Base-by-base conservation (phyloP, 441 rosid species). In the Metrosideros polymorpha region DNA sequence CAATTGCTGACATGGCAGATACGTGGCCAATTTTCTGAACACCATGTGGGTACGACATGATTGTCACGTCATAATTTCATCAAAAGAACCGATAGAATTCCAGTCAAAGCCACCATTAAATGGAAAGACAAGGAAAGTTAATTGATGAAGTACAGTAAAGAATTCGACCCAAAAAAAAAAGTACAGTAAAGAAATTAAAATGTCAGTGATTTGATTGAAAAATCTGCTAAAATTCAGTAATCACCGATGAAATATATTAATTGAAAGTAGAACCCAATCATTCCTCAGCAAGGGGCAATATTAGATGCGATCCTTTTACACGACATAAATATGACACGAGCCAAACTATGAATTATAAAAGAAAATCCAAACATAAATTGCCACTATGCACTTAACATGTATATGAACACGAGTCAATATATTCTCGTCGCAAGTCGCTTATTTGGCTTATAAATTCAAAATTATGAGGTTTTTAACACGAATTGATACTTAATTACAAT, bases 31-130 rank as follows among this genome's bases (percentile, higher is more conserved):
- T 63, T 32, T 32, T 18, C 0, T 18, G 0, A 63, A 32, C 76
- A 18, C 25, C 0, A 30, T 5, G 12, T 0, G 39, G 0, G 43
- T 19, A 32, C 4, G 1, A 63, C 43, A 32, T 32, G 0, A 63
- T 32, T 32, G 42, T 32, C 13, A 0, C 0, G 6, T 30, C 42
- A 4, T 0, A 32, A 32, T 12, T 63, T 30, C 22, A 18, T 63
- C 0, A 17, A 0, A 18, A 4, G 17, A 61, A 14, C 7, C 4
- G 4, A 57, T n/a, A 4, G 32, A 27, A 57, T n/a, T 13, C 14
- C 8, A 7, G 4, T 32, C 43, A 63, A 63, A 32, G 24, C 43
- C 6, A 32, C 42, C 43, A 2, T 63, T 5, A 3, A 3, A 17
- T 63, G 25, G 32, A 39, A 63, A 63, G 43, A 32, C 7, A 18